Evolutionary conservation across 1,139 yeast species (phyloP).

Genomic region (Petasospora fabianii): DNA sequence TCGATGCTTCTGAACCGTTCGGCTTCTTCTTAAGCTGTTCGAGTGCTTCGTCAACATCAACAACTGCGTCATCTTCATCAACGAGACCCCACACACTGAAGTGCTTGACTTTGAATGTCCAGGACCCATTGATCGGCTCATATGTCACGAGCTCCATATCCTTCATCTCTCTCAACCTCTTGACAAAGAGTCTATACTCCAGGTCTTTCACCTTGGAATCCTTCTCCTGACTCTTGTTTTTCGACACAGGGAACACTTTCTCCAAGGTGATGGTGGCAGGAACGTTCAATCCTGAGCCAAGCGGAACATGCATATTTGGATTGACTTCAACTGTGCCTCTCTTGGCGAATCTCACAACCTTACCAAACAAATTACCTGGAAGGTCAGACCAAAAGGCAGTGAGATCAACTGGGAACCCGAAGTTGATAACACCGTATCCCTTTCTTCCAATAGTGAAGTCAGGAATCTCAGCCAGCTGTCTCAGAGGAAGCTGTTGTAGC

Average conservation of each 20-base stretch:
- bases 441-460: slow-evolving; percentile 75
- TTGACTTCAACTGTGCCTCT: slow-evolving; percentile 62
- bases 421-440: slow-evolving; percentile 73
- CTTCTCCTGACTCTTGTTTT: slow-evolving; percentile 22
- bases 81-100: slow-evolving; percentile 92
- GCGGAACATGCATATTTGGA: slow-evolving; percentile 60
- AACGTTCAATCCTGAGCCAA: slow-evolving; percentile 74
- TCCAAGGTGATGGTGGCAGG: slow-evolving; percentile 84
- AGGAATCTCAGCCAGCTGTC: slow-evolving; percentile 55
- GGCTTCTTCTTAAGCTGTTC: slow-evolving; percentile 18
- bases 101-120: slow-evolving; percentile 85
- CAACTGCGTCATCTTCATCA: slow-evolving; percentile 60
- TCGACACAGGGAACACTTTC: slow-evolving; percentile 47
- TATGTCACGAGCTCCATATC: slow-evolving; percentile 82
- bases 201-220: slow-evolving; percentile 33
- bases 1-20: slow-evolving; percentile 2
- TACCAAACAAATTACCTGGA: slow-evolving; percentile 48
- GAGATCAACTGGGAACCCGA: slow-evolving; percentile 69
- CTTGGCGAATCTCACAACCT: slow-evolving; percentile 52
- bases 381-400: slow-evolving; percentile 46
- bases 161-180: slow-evolving; percentile 43
- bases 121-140: slow-evolving; percentile 69
- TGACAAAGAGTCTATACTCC: slow-evolving; percentile 46
- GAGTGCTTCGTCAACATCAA: slow-evolving; percentile 37
- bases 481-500: slow-evolving; percentile 43